Conservation (phyloP, 164 flowering plant species). For the Hamamelis virginiana region DNA sequence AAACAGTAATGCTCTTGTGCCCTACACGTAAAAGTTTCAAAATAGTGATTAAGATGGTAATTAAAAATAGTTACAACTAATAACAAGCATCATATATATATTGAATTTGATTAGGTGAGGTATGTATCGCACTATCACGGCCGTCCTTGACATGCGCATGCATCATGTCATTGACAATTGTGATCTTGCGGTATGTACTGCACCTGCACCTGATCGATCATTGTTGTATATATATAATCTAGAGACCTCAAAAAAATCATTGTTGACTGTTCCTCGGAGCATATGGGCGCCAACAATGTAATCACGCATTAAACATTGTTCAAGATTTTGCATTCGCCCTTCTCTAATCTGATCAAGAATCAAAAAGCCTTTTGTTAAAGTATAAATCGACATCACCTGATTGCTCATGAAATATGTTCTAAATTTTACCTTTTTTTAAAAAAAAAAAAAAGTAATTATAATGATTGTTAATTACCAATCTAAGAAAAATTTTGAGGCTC, state of each 20-base stretch:
- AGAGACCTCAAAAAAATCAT: slow-evolving; percentile 2
- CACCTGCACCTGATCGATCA: no score
- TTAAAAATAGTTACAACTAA: not conserved
- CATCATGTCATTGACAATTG: no score
- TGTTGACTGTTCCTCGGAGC: not conserved
- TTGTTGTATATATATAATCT: not conserved
- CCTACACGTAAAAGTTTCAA: not conserved
- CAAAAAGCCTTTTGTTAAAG: no score
- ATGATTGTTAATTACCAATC: not conserved
- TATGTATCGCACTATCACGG: no score
- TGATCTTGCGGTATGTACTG: no score
- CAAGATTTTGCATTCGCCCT: not conserved
- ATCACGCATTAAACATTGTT: slow-evolving; percentile 5
- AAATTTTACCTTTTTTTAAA: no score
- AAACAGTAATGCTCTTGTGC: not conserved
- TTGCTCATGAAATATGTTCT: no score
- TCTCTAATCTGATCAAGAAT: slow-evolving; percentile 7
- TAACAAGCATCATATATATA: no score
- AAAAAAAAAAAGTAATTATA: not conserved
- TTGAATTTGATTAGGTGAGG: no score
- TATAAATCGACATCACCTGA: no score
- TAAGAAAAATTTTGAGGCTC: slow-evolving; percentile 8
- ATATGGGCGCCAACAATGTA: not conserved
- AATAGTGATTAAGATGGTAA: not conserved
- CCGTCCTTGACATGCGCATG: no score